Evolutionary conservation across 1,139 yeast genomes (phyloP).

Genomic region (Debaryomyces sp.): DNA sequence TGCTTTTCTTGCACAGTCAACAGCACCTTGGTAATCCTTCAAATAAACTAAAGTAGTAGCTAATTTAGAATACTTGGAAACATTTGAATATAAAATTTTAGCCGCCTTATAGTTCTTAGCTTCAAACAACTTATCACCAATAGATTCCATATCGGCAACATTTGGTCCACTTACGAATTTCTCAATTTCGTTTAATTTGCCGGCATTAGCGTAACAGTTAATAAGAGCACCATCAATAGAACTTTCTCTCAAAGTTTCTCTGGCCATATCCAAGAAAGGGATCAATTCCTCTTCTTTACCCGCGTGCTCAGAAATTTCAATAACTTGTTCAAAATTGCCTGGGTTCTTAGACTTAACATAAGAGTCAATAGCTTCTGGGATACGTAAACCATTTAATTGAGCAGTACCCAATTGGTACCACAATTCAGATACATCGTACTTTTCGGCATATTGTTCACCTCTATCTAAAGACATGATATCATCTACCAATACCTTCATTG

Average conservation of each 20-base stretch:
- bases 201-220: conserved; percentile 81
- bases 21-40: conserved; percentile 94
- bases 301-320: conserved; percentile 93
- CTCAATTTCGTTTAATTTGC: conserved; percentile 78
- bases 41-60: conserved; percentile 94
- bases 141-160: conserved; percentile 88
- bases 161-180: conserved; percentile 82
- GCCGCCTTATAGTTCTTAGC: conserved; percentile 90
- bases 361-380: conserved; percentile 88
- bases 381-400: conserved; percentile 90
- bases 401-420: conserved; percentile 98
- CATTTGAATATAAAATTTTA: conserved; percentile 78
- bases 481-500: conserved; percentile 89
- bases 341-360: conserved; percentile 92
- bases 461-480: conserved; percentile 93
- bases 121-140: conserved; percentile 89
- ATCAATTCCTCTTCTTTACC: conserved; percentile 95
- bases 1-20: conserved; percentile 98
- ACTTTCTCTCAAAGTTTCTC: conserved; percentile 89
- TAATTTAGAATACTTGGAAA: conserved; percentile 91
- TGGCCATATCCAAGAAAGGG: conserved; percentile 90
- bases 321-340: conserved; percentile 85
- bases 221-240: conserved; percentile 90
- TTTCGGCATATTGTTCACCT: conserved; percentile 92
- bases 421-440: conserved; percentile 79